Evolutionary conservation across 169 alveolate species (phyloP).

Genomic region (Cryptosporidium parvum): DNA sequence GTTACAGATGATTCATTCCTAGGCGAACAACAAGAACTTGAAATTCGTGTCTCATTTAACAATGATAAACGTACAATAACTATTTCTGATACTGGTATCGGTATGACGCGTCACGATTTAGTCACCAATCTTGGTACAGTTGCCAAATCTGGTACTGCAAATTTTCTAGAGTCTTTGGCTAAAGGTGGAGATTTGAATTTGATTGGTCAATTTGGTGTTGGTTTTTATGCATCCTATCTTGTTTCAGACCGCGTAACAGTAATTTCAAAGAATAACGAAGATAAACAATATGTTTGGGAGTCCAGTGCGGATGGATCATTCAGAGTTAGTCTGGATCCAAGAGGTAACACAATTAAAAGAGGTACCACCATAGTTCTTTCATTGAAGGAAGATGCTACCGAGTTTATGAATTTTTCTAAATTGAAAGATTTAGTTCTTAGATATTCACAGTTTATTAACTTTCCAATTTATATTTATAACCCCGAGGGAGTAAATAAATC

Average conservation of each 20-base stretch:
- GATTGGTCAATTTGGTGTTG: conserved; percentile 99
- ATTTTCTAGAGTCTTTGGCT: conserved; percentile 97
- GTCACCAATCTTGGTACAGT: conserved; percentile 99
- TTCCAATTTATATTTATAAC: conserved; percentile 90
- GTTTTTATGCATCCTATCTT: conserved; percentile 98
- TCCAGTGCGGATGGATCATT: conserved; percentile 97
- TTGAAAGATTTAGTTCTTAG: conserved; percentile 92
- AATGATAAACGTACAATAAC: conserved; percentile 93
- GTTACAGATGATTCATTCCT: conserved; percentile 72
- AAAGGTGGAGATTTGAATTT: conserved; percentile 94
- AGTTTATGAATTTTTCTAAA: conserved; percentile 92
- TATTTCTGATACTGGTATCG: conserved; percentile 98
- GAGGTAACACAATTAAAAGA: conserved; percentile 96
- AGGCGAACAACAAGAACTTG: conserved; percentile 85
- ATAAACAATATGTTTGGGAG: conserved; percentile 97
- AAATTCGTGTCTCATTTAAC: conserved; percentile 94
- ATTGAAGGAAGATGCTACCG: conserved; percentile 98
- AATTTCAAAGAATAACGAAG: conserved; percentile 90
- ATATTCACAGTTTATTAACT: conserved; percentile 97
- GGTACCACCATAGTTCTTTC: conserved; percentile 97
- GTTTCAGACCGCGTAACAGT: conserved; percentile 99
- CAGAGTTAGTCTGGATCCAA: conserved; percentile 94
- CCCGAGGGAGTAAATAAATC: conserved; percentile 77
- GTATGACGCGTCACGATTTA: conserved; percentile 99
- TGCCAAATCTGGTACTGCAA: conserved; percentile 99